A percentile compares a stretch with the other conserved stretches of the same genome.
These are phyloP conservation scores for Fusarium mangiferae DNA, from an alignment of 2,329 filamentous ascomycete species.

Conservation along the genomic window DNA sequence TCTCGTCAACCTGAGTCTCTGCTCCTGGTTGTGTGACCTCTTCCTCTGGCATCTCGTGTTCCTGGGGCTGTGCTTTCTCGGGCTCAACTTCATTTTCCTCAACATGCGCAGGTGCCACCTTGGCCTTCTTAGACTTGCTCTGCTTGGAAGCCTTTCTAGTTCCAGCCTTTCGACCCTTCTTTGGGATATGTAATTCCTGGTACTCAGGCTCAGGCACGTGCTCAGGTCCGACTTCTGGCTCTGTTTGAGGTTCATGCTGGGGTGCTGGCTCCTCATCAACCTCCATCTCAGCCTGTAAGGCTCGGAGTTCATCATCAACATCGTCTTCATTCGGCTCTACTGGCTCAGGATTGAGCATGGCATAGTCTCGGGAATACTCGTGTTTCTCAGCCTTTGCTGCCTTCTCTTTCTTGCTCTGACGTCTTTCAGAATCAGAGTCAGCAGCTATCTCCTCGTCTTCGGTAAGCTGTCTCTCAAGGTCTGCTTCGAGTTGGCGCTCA, in stretches of 20 bases:
- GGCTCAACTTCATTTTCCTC: constrained; percentile 34
- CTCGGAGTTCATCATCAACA: constrained; percentile 62
- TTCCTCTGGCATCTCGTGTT: neutral
- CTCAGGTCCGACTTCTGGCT: constrained; percentile 17
- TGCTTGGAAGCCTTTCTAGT: constrained; percentile 64
- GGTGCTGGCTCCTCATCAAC: constrained; percentile 41
- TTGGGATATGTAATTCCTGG: constrained; percentile 58
- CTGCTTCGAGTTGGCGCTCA: constrained; percentile 72
- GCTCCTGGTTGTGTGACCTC: constrained; percentile 8
- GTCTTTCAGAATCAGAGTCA: constrained; percentile 59
- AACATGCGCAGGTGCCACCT: constrained; percentile 46
- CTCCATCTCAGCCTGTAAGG: constrained; percentile 62
- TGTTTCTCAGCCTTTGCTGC: constrained; percentile 39
- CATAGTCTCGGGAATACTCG: constrained; percentile 54
- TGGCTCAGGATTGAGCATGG: constrained; percentile 64
- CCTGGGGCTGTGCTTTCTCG: constrained; percentile 17
- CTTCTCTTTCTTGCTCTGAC: constrained; percentile 46
- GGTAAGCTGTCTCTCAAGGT: constrained; percentile 66
- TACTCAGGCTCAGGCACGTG: constrained; percentile 22
- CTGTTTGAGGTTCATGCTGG: constrained; percentile 11
- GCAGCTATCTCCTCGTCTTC: constrained; percentile 63
- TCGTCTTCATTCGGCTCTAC: constrained; percentile 58
- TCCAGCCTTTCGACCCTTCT: constrained; percentile 65
- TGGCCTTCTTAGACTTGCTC: constrained; percentile 57
- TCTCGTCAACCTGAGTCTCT: constrained; percentile 33